phyloP scores from a whole-genome alignment of 148 eudicot species.

The Fagopyrum tataricum region DNA sequence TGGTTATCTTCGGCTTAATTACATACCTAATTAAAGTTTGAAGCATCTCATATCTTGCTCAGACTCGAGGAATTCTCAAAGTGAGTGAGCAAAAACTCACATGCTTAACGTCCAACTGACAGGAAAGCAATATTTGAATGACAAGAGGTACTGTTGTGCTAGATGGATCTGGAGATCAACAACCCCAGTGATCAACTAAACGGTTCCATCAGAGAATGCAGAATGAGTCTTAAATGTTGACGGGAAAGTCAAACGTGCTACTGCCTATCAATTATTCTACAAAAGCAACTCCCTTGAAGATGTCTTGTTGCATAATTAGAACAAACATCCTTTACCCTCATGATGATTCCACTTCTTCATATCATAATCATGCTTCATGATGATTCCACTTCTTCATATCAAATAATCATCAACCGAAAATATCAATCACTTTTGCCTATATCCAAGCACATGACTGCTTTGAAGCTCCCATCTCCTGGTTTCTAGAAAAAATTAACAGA shows the following conservation, averaged over 20 bases:
- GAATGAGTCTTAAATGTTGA: not conserved
- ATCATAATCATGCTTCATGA: not conserved
- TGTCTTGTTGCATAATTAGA: not conserved
- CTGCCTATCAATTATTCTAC: not conserved
- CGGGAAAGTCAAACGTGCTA: not conserved
- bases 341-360: not conserved
- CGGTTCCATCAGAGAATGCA: not conserved
- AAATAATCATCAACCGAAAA: not conserved
- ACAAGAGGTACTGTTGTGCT: not conserved
- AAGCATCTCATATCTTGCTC: conserved; percentile 6
- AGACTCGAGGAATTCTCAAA: not conserved
- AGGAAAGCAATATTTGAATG: not conserved
- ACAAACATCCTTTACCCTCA: not conserved
- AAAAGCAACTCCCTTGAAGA: not conserved
- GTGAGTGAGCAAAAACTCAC: not conserved
- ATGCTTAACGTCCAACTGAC: not conserved
- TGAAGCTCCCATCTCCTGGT: not conserved
- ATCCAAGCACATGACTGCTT: not conserved
- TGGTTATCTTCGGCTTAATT: not conserved
- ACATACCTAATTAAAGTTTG: conserved; percentile 4
- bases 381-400: not conserved
- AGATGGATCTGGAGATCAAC: not conserved
- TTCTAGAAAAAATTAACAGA: not conserved
- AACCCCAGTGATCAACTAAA: not conserved
- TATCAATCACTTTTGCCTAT: not conserved